Percentiles rank a stretch among this genome's conserved stretches.
Conservation (phyloP, 2,329 filamentous ascomycete species). For the Ascochyta fabae region DNA sequence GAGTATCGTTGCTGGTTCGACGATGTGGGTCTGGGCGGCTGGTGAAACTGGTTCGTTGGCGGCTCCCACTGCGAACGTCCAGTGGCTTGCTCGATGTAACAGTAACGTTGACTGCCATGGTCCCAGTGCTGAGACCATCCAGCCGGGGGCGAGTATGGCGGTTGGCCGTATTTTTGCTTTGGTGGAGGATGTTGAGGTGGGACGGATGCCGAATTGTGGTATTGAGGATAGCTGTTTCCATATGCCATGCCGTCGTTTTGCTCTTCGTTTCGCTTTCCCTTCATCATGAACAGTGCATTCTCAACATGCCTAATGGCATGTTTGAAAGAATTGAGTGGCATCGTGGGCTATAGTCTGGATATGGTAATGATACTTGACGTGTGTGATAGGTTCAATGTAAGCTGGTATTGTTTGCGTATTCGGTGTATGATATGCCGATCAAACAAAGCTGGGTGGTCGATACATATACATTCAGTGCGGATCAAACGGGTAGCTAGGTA, state of each 20-base stretch:
- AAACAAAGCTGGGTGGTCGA: background rate
- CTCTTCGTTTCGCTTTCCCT: constrained; percentile 4
- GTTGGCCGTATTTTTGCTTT: constrained; percentile 13
- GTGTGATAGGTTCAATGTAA: background rate
- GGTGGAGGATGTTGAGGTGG: constrained; percentile 11
- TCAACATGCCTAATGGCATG: constrained; percentile 18
- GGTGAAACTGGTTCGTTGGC: constrained; percentile 12
- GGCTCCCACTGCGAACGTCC: constrained; percentile 68
- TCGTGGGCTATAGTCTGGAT: background rate
- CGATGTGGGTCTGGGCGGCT: constrained; percentile 7
- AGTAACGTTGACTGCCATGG: constrained; percentile 64
- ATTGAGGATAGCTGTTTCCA: constrained; percentile 9
- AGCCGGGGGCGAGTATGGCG: constrained; percentile 30
- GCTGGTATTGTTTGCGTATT: background rate
- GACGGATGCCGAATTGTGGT: constrained; percentile 8
- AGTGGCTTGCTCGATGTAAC: constrained; percentile 66
- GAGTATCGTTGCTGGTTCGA: constrained; percentile 5
- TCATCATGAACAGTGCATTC: constrained; percentile 18
- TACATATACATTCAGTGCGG: constrained; percentile 10
- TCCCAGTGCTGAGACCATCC: constrained; percentile 71
- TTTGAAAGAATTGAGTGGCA: constrained; percentile 15
- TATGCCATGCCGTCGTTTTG: constrained; percentile 5
- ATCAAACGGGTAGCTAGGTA: constrained; percentile 2
- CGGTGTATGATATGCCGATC: background rate
- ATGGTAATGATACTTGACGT: background rate